These are phyloP conservation scores for Angomonas deanei DNA, from an alignment of 208 protist genomes.

Conservation along the genomic window DNA sequence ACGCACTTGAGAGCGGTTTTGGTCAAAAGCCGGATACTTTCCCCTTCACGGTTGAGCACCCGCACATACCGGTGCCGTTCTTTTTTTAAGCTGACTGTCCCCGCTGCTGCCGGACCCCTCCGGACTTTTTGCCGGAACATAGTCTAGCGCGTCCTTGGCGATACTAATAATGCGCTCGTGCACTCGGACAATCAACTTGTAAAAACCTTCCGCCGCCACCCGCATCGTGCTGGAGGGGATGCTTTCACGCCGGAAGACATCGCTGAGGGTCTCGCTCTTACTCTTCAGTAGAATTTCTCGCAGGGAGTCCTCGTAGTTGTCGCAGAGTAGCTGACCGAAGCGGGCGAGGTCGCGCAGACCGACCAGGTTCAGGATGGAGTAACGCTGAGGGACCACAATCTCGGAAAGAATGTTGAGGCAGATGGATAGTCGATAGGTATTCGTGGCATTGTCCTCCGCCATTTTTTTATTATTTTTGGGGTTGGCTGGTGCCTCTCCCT, in stretches of 20 bases:
- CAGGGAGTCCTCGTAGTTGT: slow-evolving; percentile 72
- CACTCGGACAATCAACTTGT: slow-evolving; percentile 44
- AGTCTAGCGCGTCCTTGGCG: slow-evolving; percentile 29
- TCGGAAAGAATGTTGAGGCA: slow-evolving; percentile 9
- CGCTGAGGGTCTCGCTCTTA: slow-evolving; percentile 5
- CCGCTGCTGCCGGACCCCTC: neutral
- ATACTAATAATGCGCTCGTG: slow-evolving; percentile 57
- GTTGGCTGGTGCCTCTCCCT: neutral
- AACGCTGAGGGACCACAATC: slow-evolving; percentile 9
- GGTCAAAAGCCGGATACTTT: slow-evolving; percentile 45
- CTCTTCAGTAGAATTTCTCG: slow-evolving; percentile 21
- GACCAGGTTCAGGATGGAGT: neutral
- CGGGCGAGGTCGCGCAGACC: slow-evolving; percentile 22
- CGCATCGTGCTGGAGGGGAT: slow-evolving; percentile 30
- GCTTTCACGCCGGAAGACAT: neutral
- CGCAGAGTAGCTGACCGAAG: slow-evolving; percentile 62
- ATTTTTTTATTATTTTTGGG: slow-evolving; percentile 2
- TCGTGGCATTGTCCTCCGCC: slow-evolving; percentile 4
- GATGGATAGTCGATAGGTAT: neutral
- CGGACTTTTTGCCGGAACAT: slow-evolving; percentile 10
- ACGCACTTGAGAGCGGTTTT: slow-evolving; percentile 43
- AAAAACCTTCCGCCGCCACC: slow-evolving; percentile 38
- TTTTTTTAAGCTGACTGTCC: slow-evolving; percentile 1
- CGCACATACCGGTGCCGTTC: slow-evolving; percentile 22
- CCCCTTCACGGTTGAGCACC: slow-evolving; percentile 51